phyloP scores from a whole-genome alignment of 192 early-diverging fungal species.

The Rhizophagus sp. region DNA sequence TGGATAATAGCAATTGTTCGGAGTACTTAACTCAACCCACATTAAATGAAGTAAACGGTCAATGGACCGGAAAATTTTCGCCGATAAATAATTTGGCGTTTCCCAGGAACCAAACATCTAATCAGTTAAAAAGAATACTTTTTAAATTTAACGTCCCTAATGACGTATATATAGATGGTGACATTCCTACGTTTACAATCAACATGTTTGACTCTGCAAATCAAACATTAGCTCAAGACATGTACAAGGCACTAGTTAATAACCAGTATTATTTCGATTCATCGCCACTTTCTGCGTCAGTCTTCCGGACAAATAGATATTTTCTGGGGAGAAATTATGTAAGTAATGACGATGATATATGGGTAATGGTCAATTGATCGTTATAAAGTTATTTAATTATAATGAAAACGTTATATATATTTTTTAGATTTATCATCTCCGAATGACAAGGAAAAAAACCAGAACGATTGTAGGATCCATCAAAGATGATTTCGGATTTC shows the following conservation, averaged over 20 bases:
- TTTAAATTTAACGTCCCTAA: not conserved
- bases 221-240: not conserved
- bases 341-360: not conserved
- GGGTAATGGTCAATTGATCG: too few species aligned
- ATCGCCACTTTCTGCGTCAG: not conserved
- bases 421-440: too few species aligned
- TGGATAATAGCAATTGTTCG: not conserved
- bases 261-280: not conserved
- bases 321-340: conserved; percentile 3
- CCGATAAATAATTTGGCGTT: not conserved
- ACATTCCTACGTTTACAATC: not conserved
- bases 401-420: too few species aligned
- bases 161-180: not conserved
- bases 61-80: not conserved
- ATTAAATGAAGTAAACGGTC: not conserved
- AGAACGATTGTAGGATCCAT: too few species aligned
- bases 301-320: conserved; percentile 2
- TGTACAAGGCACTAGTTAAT: not conserved
- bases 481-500: too few species aligned
- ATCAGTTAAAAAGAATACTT: conserved; percentile 9
- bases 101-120: not conserved
- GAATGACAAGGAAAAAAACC: too few species aligned
- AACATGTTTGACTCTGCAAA: not conserved
- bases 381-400: too few species aligned
- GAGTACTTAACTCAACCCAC: not conserved